A percentile compares a stretch with the other conserved stretches of the same genome.
Evolutionary conservation across 805 yeast species (phyloP).

Genomic region (Naumovozyma castellii): DNA sequence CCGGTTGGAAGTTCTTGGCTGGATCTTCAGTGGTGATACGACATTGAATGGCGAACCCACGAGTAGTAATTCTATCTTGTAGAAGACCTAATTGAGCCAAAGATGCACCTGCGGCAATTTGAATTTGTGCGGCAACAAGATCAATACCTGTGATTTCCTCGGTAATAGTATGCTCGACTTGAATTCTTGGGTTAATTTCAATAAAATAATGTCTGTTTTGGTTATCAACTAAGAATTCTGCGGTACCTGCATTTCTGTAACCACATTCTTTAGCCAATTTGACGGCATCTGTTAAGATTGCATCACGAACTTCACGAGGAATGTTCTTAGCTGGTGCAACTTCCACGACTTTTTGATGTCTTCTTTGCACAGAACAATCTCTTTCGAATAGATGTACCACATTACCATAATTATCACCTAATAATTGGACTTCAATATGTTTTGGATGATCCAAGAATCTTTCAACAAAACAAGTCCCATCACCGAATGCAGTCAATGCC

Average conservation of each 20-base stretch:
- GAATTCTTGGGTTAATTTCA: conserved; percentile 96
- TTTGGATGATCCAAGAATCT: conserved; percentile 91
- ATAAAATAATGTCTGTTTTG: conserved; percentile 94
- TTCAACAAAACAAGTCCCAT: conserved; percentile 96
- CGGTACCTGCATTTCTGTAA: conserved; percentile 96
- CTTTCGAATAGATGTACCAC: conserved; percentile 93
- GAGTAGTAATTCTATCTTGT: conserved; percentile 88
- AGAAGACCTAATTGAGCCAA: conserved; percentile 82
- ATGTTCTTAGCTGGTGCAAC: conserved; percentile 94
- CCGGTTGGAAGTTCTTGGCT: conserved; percentile 92
- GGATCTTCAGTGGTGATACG: conserved; percentile 99
- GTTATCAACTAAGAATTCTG: conserved; percentile 88
- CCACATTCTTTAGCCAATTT: conserved; percentile 79
- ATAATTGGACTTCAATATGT: conserved; percentile 93
- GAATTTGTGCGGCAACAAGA: conserved; percentile 96
- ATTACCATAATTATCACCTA: conserved; percentile 90
- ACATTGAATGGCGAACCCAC: conserved; percentile 98
- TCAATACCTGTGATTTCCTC: conserved; percentile 98
- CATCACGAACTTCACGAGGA: conserved; percentile 75
- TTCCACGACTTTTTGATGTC: conserved; percentile 98
- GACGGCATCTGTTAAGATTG: conserved; percentile 90
- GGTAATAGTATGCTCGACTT: conserved; percentile 97
- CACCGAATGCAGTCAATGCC: conserved; percentile 93
- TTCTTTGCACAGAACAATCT: conserved; percentile 98
- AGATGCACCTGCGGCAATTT: conserved; percentile 97